A percentile compares a stretch with the other conserved stretches of the same genome.
Conservation (phyloP, 306 rosid species). For the Cotoneaster glaucophyllus region DNA sequence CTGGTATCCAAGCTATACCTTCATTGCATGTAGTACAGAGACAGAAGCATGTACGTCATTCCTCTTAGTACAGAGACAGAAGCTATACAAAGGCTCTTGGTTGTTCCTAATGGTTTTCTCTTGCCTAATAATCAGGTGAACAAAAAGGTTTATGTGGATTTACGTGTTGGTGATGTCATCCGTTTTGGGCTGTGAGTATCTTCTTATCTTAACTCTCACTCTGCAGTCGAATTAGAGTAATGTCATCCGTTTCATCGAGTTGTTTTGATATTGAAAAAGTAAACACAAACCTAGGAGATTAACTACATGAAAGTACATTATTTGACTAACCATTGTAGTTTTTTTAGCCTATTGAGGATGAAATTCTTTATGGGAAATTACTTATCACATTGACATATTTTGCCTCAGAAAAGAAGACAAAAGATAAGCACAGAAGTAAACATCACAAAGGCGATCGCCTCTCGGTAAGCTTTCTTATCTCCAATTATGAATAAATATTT, state of each 20-base stretch:
- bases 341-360: background rate
- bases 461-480: slow-evolving; percentile 43
- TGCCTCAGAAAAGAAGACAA: slow-evolving; percentile 61
- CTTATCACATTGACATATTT: slow-evolving; percentile 9
- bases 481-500: background rate
- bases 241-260: background rate
- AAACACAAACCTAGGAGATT: background rate
- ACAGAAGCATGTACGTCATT: no score
- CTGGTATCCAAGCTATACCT: no score
- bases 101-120: no score
- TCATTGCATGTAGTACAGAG: no score
- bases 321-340: background rate
- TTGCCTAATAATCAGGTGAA: no score
- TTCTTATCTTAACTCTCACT: no score
- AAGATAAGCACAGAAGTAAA: slow-evolving; percentile 59
- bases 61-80: no score
- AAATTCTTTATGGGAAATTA: background rate
- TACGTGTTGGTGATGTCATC: no score
- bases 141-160: no score
- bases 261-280: background rate
- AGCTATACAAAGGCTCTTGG: no score
- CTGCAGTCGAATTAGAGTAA: background rate
- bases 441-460: slow-evolving; percentile 34
- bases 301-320: background rate
- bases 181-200: no score